Evolutionary conservation across 306 rosid species (phyloP), one percentile per base, ranked within the genome.

Genomic region (Acmispon strigosus): DNA sequence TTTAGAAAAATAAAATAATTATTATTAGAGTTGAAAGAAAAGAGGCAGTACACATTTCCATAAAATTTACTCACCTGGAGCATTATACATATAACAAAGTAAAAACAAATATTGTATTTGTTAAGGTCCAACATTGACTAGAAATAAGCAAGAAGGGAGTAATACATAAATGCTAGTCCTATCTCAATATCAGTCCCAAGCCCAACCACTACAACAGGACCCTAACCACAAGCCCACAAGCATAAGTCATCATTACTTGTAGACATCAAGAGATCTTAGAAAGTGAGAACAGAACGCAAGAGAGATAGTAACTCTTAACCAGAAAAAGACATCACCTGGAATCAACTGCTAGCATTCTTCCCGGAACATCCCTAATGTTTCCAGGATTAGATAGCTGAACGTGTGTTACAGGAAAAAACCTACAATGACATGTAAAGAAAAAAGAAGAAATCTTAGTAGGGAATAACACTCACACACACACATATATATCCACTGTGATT

Each of bases 321-420:
- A 72, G 54, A 77, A 69, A 32, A 70, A 64, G 16, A 55, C 69
- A 69, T 72, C 77, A 88, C 98, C 90, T 88, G 58, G 96, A 80
- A 84, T 93, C 94, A 83, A 91, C 76, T 14, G 88, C 84, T 47
- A 93, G 73, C 96, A 85, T 76, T 86, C 98, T 85, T 79, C 96
- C 98, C 32, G 87, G 92, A 76, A 85, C 87, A 84, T 81, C 75
- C 77, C 86, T 83, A 16, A 76, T 39, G 66, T 88, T 88, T 81
- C 98, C 98, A 76, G 98, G 92, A 80, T 68, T 79, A 64, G 96
- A 90, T 66, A 90, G 87, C 58, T 87, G 87, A 76, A 93, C 83
- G 65, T 90, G 96, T 14, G 90, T 80, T 58, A 87, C 63, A 2
- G 98, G 89, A 42, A 87, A 84, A 82, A 93, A 88, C 86, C 98